phyloP scores from a whole-genome alignment of 164 flowering plant genomes.

The Umbellularia californica region DNA sequence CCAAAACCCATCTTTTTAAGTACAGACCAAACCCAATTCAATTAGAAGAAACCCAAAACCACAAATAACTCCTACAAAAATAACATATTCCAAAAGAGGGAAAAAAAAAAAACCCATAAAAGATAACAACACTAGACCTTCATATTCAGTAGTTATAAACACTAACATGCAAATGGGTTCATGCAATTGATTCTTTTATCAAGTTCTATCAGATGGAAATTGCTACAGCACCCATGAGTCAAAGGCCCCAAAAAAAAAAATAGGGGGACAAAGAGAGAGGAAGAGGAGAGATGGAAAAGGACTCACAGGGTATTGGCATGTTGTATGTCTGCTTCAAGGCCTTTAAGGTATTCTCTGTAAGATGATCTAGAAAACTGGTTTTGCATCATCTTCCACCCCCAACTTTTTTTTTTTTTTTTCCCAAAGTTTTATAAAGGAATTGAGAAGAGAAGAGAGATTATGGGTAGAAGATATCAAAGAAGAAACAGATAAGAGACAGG shows the following conservation, averaged over 20 bases:
- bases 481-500: not conserved
- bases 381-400: slow-evolving; percentile 51
- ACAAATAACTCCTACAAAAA: not conserved
- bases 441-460: not conserved
- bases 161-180: not conserved
- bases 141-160: not conserved
- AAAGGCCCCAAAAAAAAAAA: not conserved
- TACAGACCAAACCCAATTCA: not conserved
- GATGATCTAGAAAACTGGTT: slow-evolving; percentile 45
- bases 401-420: slow-evolving; percentile 27
- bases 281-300: slow-evolving; percentile 4
- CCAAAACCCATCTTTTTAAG: not conserved
- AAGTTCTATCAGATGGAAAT: not conserved
- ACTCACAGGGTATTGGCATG: slow-evolving; percentile 79
- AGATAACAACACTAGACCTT: not conserved
- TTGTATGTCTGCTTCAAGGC: slow-evolving; percentile 74
- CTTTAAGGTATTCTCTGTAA: slow-evolving; percentile 58
- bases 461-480: not conserved
- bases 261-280: not conserved
- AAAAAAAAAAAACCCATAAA: not conserved
- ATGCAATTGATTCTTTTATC: no score
- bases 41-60: not conserved
- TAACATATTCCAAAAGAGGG: not conserved
- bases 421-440: not conserved
- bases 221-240: not conserved